Conservation (phyloP, 192 early-diverging fungal genomes). For the Coemansia sp. region DNA sequence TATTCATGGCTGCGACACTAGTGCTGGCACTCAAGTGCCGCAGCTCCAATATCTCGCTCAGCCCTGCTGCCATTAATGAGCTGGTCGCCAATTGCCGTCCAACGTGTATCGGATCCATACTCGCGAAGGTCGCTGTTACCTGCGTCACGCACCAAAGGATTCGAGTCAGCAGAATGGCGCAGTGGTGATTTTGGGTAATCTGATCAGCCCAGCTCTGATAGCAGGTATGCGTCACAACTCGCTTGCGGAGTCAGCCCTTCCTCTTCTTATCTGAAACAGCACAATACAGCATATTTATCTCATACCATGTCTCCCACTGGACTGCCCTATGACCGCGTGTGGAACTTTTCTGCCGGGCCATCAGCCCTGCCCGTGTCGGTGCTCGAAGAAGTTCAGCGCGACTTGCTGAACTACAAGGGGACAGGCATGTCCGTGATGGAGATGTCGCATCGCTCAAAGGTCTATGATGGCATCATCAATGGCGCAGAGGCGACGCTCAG, state of each 20-base stretch:
- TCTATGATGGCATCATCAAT: constrained; percentile 77
- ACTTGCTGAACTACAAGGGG: constrained; percentile 80
- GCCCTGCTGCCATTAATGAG: too few relatives aligned
- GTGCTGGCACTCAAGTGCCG: too few relatives aligned
- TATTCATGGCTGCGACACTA: too few relatives aligned
- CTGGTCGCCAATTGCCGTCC: too few relatives aligned
- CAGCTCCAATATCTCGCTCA: too few relatives aligned
- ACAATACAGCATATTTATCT: not conserved
- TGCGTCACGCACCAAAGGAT: too few relatives aligned
- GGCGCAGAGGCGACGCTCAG: constrained; percentile 76
- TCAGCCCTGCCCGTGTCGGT: constrained; percentile 85
- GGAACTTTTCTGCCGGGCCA: constrained; percentile 94
- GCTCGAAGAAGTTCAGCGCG: constrained; percentile 79
- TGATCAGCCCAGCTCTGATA: not conserved
- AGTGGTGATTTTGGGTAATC: not conserved
- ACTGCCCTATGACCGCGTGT: constrained; percentile 51
- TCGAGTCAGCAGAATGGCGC: not conserved
- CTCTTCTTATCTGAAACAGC: not conserved
- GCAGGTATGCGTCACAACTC: constrained; percentile 1
- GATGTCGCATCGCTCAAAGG: constrained; percentile 89
- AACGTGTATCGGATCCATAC: too few relatives aligned
- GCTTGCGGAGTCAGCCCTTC: not conserved
- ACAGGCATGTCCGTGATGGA: constrained; percentile 94
- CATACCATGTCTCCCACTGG: constrained; percentile 20
- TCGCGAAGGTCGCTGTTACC: too few relatives aligned